These are phyloP conservation scores for Claviceps sp. DNA, from an alignment of 2,329 filamentous ascomycete species.

Conservation along the genomic window DNA sequence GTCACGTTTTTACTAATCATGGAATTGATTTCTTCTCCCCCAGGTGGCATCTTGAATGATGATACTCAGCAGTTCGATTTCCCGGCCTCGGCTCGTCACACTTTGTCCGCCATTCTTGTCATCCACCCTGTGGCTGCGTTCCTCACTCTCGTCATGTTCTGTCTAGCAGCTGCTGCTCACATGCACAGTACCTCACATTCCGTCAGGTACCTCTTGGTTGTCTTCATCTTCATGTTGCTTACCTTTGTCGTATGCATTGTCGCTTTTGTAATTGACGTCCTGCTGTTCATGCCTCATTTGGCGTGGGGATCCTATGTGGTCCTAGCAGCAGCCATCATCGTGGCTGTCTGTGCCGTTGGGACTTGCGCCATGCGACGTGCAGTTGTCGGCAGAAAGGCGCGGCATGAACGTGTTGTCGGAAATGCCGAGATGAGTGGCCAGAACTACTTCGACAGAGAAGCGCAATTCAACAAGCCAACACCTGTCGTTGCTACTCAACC, in stretches of 20 bases:
- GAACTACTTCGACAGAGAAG: slow-evolving; percentile 70
- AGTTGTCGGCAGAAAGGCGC: slow-evolving; percentile 80
- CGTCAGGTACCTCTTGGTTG: slow-evolving; percentile 67
- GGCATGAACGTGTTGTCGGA: slow-evolving; percentile 79
- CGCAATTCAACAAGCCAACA: slow-evolving; percentile 32
- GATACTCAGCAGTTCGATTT: slow-evolving; percentile 40
- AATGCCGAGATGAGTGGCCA: slow-evolving; percentile 96
- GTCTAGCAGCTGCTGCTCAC: slow-evolving; percentile 68
- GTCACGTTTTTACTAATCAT: neutral
- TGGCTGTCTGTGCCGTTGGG: slow-evolving; percentile 68
- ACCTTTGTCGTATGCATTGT: slow-evolving; percentile 73
- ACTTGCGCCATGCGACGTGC: slow-evolving; percentile 93
- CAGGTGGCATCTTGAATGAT: slow-evolving; percentile 7
- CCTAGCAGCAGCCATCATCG: slow-evolving; percentile 73
- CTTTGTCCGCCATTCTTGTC: slow-evolving; percentile 78
- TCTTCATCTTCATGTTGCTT: slow-evolving; percentile 77
- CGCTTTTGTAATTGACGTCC: slow-evolving; percentile 83
- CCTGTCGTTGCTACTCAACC: slow-evolving; percentile 35
- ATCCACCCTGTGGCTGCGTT: slow-evolving; percentile 85
- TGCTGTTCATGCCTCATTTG: slow-evolving; percentile 88
- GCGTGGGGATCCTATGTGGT: slow-evolving; percentile 93
- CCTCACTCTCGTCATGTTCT: slow-evolving; percentile 71
- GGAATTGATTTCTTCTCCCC: too few relatives aligned
- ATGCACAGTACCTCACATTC: slow-evolving; percentile 83
- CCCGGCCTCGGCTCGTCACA: slow-evolving; percentile 36